Base-by-base conservation (phyloP, 495 filamentous ascomycete species). In the Penicillium ucsense region DNA sequence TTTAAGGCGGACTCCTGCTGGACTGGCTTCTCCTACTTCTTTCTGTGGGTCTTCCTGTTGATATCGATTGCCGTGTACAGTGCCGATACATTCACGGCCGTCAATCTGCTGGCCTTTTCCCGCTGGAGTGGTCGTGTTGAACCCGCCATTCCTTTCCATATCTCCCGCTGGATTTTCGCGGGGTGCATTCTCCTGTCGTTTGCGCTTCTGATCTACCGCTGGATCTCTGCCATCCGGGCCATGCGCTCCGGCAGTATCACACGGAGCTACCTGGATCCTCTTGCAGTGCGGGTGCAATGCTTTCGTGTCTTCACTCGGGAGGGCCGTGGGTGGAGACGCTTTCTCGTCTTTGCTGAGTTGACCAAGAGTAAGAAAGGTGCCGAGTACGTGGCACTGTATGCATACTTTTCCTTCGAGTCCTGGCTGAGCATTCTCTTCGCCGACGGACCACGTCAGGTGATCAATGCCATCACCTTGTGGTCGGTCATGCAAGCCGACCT, bases 321-420 rank as follows among this genome's bases (percentile, higher is more conserved):
- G 11, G 80, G 80, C 31, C 70, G 74, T 48, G 84, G 92, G 32
- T 98, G 83, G 81, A 82, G 77, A 52, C 76, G 90, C 32, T 98
- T 96, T 60, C 69, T 96, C 11, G 89, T 98, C 39, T 98, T 95
- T 59, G 81, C 89, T 5, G 86, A 88, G 53, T 70, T 98, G 66
- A 95, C 92, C 2, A 89, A 91, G 61, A 87, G 84, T 64, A 89
- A 85, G 61, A 91, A 94, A 62, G 88, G 89, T 8, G 79, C 82
- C 31, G 91, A 96, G 62, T 95, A 94, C 61, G 74, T 94, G 36
- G 92, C 90, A 8, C 74, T 98, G 3, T 95, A 95, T 58, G 84
- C 88, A 31, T 95, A 95, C 59, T 98, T 96, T 65, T 84, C 85
- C 11, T 96, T 96, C 62, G 84, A 96, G 70, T 83, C 85, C 43